Evolutionary conservation across 305 asterid genomes (phyloP).

Genomic region (Fraxinus dipetala): DNA sequence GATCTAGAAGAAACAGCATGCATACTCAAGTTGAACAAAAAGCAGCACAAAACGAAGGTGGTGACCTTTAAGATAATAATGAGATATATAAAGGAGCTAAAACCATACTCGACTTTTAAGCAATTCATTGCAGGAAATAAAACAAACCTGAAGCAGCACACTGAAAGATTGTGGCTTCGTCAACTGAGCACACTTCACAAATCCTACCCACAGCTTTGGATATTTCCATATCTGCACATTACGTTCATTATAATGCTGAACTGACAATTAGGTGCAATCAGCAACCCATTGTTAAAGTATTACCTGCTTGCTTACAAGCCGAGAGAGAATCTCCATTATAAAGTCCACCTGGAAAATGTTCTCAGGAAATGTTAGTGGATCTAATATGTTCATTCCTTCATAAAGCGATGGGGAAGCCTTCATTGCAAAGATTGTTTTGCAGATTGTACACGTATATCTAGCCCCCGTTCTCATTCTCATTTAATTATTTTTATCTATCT

Average conservation of each 20-base stretch:
- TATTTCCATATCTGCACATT: constrained; percentile 81
- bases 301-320: constrained; percentile 98
- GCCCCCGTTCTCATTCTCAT: background rate
- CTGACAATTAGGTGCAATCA: constrained; percentile 17
- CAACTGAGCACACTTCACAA: constrained; percentile 83
- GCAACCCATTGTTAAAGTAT: constrained; percentile 4
- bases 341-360: constrained; percentile 71
- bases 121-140: constrained; percentile 17
- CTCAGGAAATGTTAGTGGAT: constrained; percentile 6
- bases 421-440: background rate
- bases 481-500: background rate
- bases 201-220: constrained; percentile 98
- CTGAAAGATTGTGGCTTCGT: constrained; percentile 88
- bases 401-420: constrained; percentile 4
- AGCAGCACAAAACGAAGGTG: background rate
- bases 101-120: constrained; percentile 9
- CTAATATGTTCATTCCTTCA: constrained; percentile 1
- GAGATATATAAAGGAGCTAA: constrained; percentile 8
- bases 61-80: constrained; percentile 3
- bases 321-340: constrained; percentile 90
- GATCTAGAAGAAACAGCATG: background rate
- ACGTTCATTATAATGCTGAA: constrained; percentile 16
- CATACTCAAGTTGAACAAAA: background rate
- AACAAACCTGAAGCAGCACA: constrained; percentile 84
- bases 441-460: background rate